These are phyloP conservation scores for Marasmius fiardii DNA, from an alignment of 1,284 basidiomycete species.

Conservation along the genomic window DNA sequence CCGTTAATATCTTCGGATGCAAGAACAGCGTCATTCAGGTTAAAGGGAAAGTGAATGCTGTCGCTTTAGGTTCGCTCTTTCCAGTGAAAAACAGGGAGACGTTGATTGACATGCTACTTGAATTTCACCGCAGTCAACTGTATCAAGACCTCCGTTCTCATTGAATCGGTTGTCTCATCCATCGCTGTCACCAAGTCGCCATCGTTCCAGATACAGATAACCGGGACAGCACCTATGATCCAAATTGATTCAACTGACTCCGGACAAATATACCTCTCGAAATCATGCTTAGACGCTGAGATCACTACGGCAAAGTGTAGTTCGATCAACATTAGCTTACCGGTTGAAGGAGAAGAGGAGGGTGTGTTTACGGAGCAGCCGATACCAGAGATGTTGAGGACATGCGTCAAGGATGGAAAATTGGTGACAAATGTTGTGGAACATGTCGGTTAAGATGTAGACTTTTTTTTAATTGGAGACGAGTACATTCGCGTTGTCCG, in stretches of 20 bases:
- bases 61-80: conserved; percentile 72
- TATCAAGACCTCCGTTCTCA: conserved; percentile 83
- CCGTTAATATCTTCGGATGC: conserved; percentile 89
- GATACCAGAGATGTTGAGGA: conserved; percentile 96
- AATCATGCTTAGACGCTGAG: conserved; percentile 76
- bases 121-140: conserved; percentile 70
- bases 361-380: conserved; percentile 91
- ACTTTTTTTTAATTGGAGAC: no score
- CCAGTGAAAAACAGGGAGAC: conserved; percentile 5
- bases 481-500: no score
- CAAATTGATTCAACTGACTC: conserved; percentile 94
- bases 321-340: conserved; percentile 89
- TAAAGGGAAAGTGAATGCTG: conserved; percentile 94
- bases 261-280: conserved; percentile 93
- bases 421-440: conserved; percentile 88
- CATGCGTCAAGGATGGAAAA: conserved; percentile 80
- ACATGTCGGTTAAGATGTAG: conserved; percentile 60
- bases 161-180: conserved; percentile 90
- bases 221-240: conserved; percentile 87
- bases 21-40: conserved; percentile 87
- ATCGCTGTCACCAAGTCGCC: conserved; percentile 88
- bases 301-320: conserved; percentile 96
- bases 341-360: conserved; percentile 85
- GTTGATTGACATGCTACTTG: conserved; percentile 3
- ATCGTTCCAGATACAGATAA: conserved; percentile 92